Percentiles rank a stretch among this genome's conserved stretches.
Conservation (phyloP, 768 basidiomycete genomes). For the Pleurotus citrinopileatus region DNA sequence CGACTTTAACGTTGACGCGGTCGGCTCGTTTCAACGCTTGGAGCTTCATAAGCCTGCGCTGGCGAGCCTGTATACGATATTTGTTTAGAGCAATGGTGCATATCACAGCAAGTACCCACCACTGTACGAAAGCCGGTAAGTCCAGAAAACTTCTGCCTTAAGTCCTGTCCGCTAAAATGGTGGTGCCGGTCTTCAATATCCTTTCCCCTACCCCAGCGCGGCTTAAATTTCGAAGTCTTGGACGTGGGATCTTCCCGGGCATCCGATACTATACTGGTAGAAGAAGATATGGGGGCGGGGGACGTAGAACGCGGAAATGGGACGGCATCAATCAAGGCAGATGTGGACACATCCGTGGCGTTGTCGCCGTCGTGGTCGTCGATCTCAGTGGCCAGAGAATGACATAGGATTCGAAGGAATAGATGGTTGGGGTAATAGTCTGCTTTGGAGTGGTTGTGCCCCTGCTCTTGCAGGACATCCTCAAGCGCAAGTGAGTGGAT, state of each 20-base stretch:
- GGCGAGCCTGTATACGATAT: constrained; percentile 15
- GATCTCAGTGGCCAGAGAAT: constrained; percentile 31
- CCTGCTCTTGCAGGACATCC: constrained; percentile 56
- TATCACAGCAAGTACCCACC: too few species aligned
- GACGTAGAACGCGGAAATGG: constrained; percentile 28
- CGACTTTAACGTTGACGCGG: constrained; percentile 51
- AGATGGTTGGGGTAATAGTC: constrained; percentile 55
- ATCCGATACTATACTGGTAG: neutral
- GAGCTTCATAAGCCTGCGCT: constrained; percentile 23
- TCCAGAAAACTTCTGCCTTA: constrained; percentile 1
- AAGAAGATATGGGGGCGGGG: constrained; percentile 27
- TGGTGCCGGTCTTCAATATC: neutral
- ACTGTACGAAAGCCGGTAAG: neutral
- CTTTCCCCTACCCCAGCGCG: too few species aligned
- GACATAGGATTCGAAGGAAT: constrained; percentile 58
- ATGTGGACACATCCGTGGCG: constrained; percentile 16
- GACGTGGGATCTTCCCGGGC: neutral
- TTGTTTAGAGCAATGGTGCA: neutral
- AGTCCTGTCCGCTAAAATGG: neutral
- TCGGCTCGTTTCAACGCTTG: constrained; percentile 41
- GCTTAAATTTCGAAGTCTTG: neutral
- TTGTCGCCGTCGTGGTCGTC: constrained; percentile 9
- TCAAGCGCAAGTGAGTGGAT: constrained; percentile 66
- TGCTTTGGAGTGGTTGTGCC: constrained; percentile 45
- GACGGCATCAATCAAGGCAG: constrained; percentile 21